phyloP scores from a whole-genome alignment of 2,329 filamentous ascomycete genomes.

The Dendrostoma leiphaemia region DNA sequence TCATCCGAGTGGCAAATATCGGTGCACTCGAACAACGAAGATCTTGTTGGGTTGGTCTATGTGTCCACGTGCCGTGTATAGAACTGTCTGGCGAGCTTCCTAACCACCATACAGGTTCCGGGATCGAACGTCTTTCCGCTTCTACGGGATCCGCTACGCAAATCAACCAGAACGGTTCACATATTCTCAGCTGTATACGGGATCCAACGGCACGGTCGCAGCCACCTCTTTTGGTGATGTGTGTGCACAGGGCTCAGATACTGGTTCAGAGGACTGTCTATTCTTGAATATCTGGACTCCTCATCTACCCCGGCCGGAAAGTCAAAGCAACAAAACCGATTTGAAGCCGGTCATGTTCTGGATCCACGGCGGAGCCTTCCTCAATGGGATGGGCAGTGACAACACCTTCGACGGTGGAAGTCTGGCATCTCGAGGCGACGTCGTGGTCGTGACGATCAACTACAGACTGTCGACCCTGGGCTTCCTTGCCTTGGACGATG shows the following conservation, averaged over 20 bases:
- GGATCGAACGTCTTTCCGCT: conserved; percentile 48
- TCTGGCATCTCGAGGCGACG: conserved; percentile 55
- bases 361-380: conserved; percentile 55
- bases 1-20: conserved; percentile 34
- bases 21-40: conserved; percentile 37
- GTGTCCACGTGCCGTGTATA: no score
- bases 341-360: conserved; percentile 35
- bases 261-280: conserved; percentile 44
- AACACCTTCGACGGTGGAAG: conserved; percentile 50
- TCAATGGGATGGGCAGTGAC: conserved; percentile 41
- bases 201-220: conserved; percentile 29
- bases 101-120: conserved; percentile 33
- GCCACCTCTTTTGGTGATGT: conserved; percentile 35
- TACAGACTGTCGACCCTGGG: conserved; percentile 58
- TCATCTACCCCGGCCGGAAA: conserved; percentile 32
- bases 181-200: conserved; percentile 39
- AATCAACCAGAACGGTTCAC: conserved; percentile 42
- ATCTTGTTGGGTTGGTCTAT: conserved; percentile 32
- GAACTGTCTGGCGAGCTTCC: no score
- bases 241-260: conserved; percentile 36
- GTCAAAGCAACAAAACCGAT: conserved; percentile 16
- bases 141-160: conserved; percentile 48
- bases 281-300: conserved; percentile 46
- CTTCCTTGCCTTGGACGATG: conserved; percentile 52
- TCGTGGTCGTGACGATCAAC: conserved; percentile 59